These are phyloP conservation scores for Eucalyptus cladocalyx DNA, from an alignment of 345 rosid genomes.

Conservation along the genomic window DNA sequence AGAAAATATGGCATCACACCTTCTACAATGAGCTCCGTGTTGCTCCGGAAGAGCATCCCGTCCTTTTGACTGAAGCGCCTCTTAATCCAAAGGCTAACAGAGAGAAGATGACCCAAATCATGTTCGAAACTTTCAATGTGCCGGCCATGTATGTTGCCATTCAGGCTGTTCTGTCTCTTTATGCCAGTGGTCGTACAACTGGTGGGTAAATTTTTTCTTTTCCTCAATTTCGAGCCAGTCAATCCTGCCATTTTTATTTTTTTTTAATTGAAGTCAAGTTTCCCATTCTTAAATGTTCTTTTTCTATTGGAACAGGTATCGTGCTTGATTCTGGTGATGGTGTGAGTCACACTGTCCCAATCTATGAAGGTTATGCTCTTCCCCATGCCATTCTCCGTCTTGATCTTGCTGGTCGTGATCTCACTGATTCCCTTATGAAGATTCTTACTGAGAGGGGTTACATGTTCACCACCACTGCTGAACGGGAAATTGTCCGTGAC, in stretches of 20 bases:
- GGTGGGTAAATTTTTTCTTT: neutral
- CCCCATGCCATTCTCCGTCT: constrained; percentile 53
- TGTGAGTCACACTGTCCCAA: constrained; percentile 53
- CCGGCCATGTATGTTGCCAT: constrained; percentile 60
- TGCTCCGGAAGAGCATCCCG: constrained; percentile 49
- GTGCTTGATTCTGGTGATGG: constrained; percentile 64
- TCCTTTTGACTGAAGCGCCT: constrained; percentile 48
- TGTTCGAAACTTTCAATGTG: constrained; percentile 52
- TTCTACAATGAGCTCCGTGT: constrained; percentile 64
- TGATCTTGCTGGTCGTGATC: constrained; percentile 52
- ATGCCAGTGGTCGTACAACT: constrained; percentile 53
- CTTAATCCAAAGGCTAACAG: constrained; percentile 51
- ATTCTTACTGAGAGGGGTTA: constrained; percentile 48
- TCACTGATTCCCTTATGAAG: constrained; percentile 49
- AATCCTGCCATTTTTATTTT: neutral
- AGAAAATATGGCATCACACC: constrained; percentile 64
- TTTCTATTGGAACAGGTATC: constrained; percentile 16
- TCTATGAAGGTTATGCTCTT: constrained; percentile 47
- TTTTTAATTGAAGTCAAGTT: neutral
- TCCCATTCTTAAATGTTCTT: neutral
- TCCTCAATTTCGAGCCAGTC: neutral
- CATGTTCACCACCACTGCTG: constrained; percentile 56
- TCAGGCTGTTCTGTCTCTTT: constrained; percentile 42
- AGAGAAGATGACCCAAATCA: constrained; percentile 60
- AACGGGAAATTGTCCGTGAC: constrained; percentile 83